Base-by-base conservation (phyloP, 306 rosid genomes). In the Corylus heterophylla region DNA sequence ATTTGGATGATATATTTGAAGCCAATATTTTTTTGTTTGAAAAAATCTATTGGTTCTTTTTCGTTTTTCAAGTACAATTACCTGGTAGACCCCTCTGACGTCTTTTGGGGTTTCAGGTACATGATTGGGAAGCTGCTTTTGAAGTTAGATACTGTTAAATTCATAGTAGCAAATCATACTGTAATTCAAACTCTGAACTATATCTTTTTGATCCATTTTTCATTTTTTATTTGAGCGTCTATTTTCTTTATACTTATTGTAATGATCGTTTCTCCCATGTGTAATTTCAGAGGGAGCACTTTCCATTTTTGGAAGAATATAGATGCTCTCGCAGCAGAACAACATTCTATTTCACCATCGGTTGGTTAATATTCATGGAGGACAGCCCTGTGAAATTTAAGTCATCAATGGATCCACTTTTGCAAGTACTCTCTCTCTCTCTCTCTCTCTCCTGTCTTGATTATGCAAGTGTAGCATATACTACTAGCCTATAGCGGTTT, bases 51-150 rank as follows among this genome's bases (percentile, higher is more conserved):
- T 69, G 79, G 73, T 76, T 61, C 54, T 51, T 71, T 61, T 10
- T 49, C 2, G 12, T 31, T 58, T 35, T 18, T 76, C 7, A 20
- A 63, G 27, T 8, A 12, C 14, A 29, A 20, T 48, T 68, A 18
- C 49, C 61, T 71, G 14, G 44, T 44, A 11, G 45, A 45, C 5
- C 18, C 5, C 69, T 39, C 20, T 27, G 74, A 20, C 9, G 14
- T 52, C 71, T 17, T 54, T 39, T 68, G 74, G 74, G 58, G 69
- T 68, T 68, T 51, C 94, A 94, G 98, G 56, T 94, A 91, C 85
- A 94, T 94, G 98, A 94, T 97, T 37, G 98, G 98, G 72, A 94
- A 94, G 90, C 91, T 92, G 70, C 97, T 94, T 84, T 79, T 94
- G 93, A 94, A 94, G 89, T 87, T 94, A 87, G 98, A 94, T 67